Conservation (phyloP, 1,284 basidiomycete genomes). For the Blastosporella zonata region DNA sequence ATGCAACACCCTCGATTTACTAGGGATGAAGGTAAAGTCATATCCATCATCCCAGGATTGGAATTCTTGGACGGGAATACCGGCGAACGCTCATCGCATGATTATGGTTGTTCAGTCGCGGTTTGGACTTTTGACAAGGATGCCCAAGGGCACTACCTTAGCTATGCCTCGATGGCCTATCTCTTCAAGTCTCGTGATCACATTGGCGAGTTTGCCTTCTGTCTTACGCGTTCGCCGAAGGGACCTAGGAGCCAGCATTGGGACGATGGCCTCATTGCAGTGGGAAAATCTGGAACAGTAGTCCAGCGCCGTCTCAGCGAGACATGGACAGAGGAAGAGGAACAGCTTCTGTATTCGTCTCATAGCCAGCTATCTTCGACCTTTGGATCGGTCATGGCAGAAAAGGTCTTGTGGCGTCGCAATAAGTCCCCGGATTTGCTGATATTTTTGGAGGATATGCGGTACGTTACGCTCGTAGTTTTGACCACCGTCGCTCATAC, state of each 20-base stretch:
- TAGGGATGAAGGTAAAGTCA: background rate
- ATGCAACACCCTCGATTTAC: constrained; percentile 1
- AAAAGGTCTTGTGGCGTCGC: background rate
- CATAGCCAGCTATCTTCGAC: background rate
- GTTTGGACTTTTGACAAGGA: constrained; percentile 5
- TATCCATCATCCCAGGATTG: background rate
- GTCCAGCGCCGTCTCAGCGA: background rate
- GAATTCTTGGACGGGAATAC: background rate
- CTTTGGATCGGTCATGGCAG: background rate
- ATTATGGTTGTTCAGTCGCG: background rate
- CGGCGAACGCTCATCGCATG: background rate
- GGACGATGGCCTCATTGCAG: constrained; percentile 1
- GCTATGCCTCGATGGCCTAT: constrained; percentile 1
- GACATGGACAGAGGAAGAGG: background rate
- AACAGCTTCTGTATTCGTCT: background rate
- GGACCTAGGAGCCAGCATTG: background rate
- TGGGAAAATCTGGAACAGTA: background rate
- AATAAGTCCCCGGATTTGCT: background rate
- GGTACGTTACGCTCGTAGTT: background rate
- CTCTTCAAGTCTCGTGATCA: background rate
- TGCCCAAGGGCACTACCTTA: background rate
- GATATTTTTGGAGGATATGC: background rate
- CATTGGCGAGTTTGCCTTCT: background rate
- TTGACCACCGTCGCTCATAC: background rate
- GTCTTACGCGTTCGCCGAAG: background rate